These are phyloP conservation scores for Diaporthe citriasiana DNA, from an alignment of 2,329 filamentous ascomycete species.

Conservation along the genomic window DNA sequence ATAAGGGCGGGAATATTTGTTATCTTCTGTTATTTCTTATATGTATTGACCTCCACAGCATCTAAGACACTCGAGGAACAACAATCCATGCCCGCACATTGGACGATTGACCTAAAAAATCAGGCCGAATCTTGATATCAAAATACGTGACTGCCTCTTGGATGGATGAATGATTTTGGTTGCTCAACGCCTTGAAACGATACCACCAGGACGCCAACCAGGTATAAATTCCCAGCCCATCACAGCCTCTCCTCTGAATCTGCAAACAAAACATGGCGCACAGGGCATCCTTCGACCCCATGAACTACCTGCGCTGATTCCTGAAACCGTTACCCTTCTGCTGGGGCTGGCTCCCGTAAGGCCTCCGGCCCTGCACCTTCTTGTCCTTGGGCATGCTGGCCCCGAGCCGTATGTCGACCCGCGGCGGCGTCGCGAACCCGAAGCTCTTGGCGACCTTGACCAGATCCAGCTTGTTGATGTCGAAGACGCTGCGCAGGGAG, in stretches of 20 bases:
- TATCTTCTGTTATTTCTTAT: constrained; percentile 7
- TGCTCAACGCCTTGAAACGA: constrained; percentile 36
- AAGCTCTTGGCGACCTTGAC: constrained; percentile 89
- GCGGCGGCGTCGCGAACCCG: constrained; percentile 82
- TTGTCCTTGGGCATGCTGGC: constrained; percentile 82
- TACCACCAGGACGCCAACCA: constrained; percentile 24
- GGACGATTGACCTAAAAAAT: neutral
- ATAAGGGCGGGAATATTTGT: neutral
- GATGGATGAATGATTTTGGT: constrained; percentile 22
- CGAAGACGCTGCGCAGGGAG: constrained; percentile 85
- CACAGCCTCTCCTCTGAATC: neutral
- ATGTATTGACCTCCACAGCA: neutral
- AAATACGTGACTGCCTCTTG: constrained; percentile 2
- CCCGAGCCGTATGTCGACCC: constrained; percentile 83
- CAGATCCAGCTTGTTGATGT: constrained; percentile 85
- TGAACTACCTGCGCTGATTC: constrained; percentile 23
- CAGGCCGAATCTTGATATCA: neutral
- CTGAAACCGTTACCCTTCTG: constrained; percentile 57
- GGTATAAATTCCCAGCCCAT: constrained; percentile 18
- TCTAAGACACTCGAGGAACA: neutral
- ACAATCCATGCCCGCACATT: neutral
- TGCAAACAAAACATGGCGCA: neutral
- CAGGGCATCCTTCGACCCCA: neutral
- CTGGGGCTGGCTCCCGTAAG: constrained; percentile 83
- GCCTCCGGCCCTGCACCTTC: constrained; percentile 74